Percentiles rank a stretch among this genome's conserved stretches.
These are phyloP conservation scores for Plectranthus barbatus DNA, from an alignment of 257 asterid species.

Conservation along the genomic window DNA sequence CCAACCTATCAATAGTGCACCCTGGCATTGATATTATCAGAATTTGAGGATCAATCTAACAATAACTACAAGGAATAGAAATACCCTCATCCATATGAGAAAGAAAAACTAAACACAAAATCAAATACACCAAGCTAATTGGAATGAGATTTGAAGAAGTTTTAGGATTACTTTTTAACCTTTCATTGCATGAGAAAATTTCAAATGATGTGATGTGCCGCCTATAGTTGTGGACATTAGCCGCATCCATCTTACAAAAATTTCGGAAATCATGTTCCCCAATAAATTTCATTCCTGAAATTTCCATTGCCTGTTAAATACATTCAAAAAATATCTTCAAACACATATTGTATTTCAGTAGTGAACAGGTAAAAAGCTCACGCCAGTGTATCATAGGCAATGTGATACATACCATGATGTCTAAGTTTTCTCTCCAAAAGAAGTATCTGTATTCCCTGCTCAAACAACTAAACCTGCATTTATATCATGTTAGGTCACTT, in stretches of 20 bases:
- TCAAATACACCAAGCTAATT: neutral
- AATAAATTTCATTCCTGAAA: slow-evolving; percentile 66
- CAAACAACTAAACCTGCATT: slow-evolving; percentile 84
- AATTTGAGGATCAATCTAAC: slow-evolving; percentile 4
- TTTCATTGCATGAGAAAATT: slow-evolving; percentile 58
- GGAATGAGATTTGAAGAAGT: neutral
- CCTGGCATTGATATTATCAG: neutral
- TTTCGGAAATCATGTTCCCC: slow-evolving; percentile 97
- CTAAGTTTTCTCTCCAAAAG: slow-evolving; percentile 75
- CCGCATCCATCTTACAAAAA: slow-evolving; percentile 98
- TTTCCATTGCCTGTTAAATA: slow-evolving; percentile 65
- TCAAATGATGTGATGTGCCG: slow-evolving; percentile 57
- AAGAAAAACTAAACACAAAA: neutral
- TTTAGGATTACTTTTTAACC: slow-evolving; percentile 33
- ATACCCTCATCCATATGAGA: neutral
- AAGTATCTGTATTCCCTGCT: slow-evolving; percentile 89
- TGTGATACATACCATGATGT: slow-evolving; percentile 44
- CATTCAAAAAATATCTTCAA: slow-evolving; percentile 8
- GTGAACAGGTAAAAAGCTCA: slow-evolving; percentile 5
- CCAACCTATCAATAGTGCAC: neutral
- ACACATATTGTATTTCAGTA: slow-evolving; percentile 7
- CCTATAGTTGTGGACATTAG: slow-evolving; percentile 73
- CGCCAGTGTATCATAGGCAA: slow-evolving; percentile 1
- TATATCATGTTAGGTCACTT: neutral
- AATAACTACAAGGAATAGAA: neutral